Base-by-base conservation (phyloP, 108 stramenopile species). In the Cyclotella baltica region DNA sequence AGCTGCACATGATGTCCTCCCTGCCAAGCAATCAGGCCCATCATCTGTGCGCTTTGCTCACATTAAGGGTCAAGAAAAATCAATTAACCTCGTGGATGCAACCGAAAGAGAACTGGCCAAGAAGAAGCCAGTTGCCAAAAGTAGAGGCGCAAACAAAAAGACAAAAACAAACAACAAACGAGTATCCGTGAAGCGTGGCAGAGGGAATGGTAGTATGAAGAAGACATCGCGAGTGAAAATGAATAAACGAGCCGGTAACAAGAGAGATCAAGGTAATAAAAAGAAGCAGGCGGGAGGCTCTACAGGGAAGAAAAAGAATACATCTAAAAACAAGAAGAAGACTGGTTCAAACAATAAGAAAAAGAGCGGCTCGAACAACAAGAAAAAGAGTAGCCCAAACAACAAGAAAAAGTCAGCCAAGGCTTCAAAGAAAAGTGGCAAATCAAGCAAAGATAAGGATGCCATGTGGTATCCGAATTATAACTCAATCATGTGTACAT, bases 141-240 rank as follows among this genome's bases (percentile, higher is more conserved):
- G 34, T 13, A 16, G 59, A 61, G 59, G 59, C 33, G 59, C 59
- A 0, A 61, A 61, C 33, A 61, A 61, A 61, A 61, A 55, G 55
- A 55, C 20, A 25, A 55, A 23, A 25, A 55, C 55, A 25, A 55
- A 55, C 25, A 25, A 33, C 31, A 16, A 61, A 11, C 51, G 51
- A n/a, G 51, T 52, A 52, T 4, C 4, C n/a, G 40, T 43, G 10
- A 43, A 43, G 13, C 55, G 55, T 25, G 23, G 11, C 3, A n/a
- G 55, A 25, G 23, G 13, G 25, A 55, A 55, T 27, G 59, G 2
- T 61, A 30, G 20, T n/a, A n/a, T n/a, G 59, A 61, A 61, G 59
- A 61, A 61, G 13, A 33, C 30, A 13, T 13, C 59, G 13, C 59
- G 31, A n/a, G 31, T 2, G n/a, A n/a, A 22, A 33, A 33, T 13